phyloP scores from a whole-genome alignment of 148 eudicot species.

The Cornus controversa region DNA sequence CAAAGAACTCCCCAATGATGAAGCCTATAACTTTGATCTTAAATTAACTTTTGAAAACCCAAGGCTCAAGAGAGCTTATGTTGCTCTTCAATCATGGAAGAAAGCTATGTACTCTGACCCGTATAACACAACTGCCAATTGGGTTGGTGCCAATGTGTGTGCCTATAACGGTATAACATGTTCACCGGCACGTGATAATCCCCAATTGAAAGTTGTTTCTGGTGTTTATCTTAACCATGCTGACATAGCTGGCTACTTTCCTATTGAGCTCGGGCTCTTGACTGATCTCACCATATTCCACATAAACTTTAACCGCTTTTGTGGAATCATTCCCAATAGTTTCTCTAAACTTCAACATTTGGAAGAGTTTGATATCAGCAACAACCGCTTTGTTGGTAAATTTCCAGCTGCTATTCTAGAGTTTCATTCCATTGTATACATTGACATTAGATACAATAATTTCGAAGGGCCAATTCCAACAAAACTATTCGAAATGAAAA shows the following conservation, averaged over 20 bases:
- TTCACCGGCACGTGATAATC: constrained; percentile 20
- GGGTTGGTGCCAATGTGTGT: constrained; percentile 19
- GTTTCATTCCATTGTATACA: constrained; percentile 3
- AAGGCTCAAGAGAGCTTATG: too few species aligned
- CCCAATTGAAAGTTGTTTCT: constrained; percentile 12
- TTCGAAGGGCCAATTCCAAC: constrained; percentile 24
- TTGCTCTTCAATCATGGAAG: too few species aligned
- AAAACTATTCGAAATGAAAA: constrained; percentile 11
- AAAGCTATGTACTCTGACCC: too few species aligned
- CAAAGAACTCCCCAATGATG: too few species aligned
- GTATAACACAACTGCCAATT: neutral
- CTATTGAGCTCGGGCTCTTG: constrained; percentile 13
- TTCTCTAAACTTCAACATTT: neutral
- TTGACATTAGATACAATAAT: constrained; percentile 24
- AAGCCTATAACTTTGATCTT: too few species aligned
- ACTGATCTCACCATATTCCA: constrained; percentile 16
- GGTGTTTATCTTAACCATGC: constrained; percentile 20
- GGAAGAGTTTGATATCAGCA: constrained; percentile 12
- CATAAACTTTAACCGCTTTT: constrained; percentile 20
- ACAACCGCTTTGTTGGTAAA: constrained; percentile 15
- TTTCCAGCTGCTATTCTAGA: constrained; percentile 16
- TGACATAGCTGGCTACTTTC: constrained; percentile 19
- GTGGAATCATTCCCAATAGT: constrained; percentile 15
- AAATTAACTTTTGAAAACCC: too few species aligned
- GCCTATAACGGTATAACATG: constrained; percentile 19